Evolutionary conservation across 108 stramenopile species (phyloP).

Genomic region (Fragilaria radians): DNA sequence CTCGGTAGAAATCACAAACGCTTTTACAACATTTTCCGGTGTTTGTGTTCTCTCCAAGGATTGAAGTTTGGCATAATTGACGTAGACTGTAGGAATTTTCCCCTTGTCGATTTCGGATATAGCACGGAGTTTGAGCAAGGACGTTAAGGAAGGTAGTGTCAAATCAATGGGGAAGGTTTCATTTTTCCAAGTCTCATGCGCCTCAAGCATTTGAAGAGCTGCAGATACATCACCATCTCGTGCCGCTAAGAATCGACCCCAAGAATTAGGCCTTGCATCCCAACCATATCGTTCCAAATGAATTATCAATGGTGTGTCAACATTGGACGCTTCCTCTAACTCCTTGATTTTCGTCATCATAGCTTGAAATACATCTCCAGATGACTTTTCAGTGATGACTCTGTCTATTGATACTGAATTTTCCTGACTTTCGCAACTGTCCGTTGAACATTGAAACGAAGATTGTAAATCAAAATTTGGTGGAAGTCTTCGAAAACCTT

Average conservation of each 20-base stretch:
- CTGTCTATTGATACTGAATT: slow-evolving; percentile 14
- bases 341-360: slow-evolving; percentile 50
- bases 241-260: slow-evolving; percentile 67
- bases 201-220: slow-evolving; percentile 73
- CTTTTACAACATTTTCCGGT: slow-evolving; percentile 56
- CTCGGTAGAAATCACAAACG: slow-evolving; percentile 77
- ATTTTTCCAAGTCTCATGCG: slow-evolving; percentile 65
- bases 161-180: slow-evolving; percentile 76
- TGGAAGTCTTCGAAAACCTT: slow-evolving; percentile 69
- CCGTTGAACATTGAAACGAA: slow-evolving; percentile 34
- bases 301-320: slow-evolving; percentile 42
- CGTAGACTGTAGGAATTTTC: slow-evolving; percentile 55
- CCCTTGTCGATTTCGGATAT: slow-evolving; percentile 59
- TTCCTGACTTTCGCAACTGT: slow-evolving; percentile 4
- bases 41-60: slow-evolving; percentile 27
- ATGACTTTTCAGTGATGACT: slow-evolving; percentile 18
- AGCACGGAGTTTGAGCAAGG: slow-evolving; percentile 52
- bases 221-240: slow-evolving; percentile 63
- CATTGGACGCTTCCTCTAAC: slow-evolving; percentile 29
- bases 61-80: slow-evolving; percentile 70
- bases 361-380: slow-evolving; percentile 32
- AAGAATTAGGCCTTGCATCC: slow-evolving; percentile 73
- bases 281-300: slow-evolving; percentile 66
- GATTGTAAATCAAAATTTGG: slow-evolving; percentile 62
- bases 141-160: slow-evolving; percentile 44